Conservation (phyloP, 2,329 filamentous ascomycete genomes). For the Alternaria sp. region DNA sequence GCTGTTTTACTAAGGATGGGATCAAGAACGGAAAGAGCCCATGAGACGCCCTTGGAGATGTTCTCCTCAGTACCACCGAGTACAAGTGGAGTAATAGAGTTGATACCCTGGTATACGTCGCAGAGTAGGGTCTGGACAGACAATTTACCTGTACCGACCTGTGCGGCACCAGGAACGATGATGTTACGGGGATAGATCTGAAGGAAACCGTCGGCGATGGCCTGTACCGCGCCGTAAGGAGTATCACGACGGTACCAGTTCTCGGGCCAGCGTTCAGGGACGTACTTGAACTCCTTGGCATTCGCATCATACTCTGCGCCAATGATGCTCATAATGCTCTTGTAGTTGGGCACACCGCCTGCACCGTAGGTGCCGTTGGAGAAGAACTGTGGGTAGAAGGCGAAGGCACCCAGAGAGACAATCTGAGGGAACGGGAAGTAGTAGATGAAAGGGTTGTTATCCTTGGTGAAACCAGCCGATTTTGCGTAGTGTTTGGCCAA, state of each 20-base stretch:
- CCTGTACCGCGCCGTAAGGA: no score
- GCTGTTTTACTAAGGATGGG: no score
- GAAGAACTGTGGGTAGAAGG: no score
- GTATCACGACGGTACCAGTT: slow-evolving; percentile 59
- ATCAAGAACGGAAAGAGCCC: no score
- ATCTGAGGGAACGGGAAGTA: no score
- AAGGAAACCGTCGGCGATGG: slow-evolving; percentile 42
- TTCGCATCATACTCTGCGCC: slow-evolving; percentile 56
- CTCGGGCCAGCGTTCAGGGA: slow-evolving; percentile 62
- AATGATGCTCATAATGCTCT: slow-evolving; percentile 56
- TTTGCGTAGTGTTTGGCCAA: slow-evolving; percentile 30
- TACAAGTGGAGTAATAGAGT: slow-evolving; percentile 47
- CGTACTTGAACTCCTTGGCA: slow-evolving; percentile 57
- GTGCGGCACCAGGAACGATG: slow-evolving; percentile 37
- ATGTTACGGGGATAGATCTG: slow-evolving; percentile 48
- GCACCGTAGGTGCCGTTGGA: slow-evolving; percentile 47
- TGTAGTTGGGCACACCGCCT: slow-evolving; percentile 46
- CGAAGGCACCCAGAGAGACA: no score
- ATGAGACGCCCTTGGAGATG: no score
- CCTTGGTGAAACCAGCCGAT: no score
- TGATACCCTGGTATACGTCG: slow-evolving; percentile 48
- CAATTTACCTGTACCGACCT: slow-evolving; percentile 46
- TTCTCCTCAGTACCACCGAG: slow-evolving; percentile 22
- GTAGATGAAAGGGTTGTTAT: no score
- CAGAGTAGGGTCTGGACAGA: slow-evolving; percentile 45